These are phyloP conservation scores for Tolypocladium guangdongense DNA, from an alignment of 2,329 filamentous ascomycete genomes.

Conservation along the genomic window DNA sequence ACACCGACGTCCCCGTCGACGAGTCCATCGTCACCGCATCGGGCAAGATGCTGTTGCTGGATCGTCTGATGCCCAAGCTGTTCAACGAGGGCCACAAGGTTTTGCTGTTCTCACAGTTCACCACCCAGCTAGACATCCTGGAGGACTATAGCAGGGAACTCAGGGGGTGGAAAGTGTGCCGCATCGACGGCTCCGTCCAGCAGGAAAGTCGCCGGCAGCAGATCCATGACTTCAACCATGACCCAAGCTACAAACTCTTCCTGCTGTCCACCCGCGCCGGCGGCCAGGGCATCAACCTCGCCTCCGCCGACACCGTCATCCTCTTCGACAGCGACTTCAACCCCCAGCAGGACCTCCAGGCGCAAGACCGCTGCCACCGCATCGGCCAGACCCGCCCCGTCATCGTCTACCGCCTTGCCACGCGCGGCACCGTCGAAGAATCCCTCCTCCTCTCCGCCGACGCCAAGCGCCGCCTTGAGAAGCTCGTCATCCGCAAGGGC, in stretches of 20 bases:
- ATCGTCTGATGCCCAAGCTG: constrained; percentile 68
- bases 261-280: constrained; percentile 83
- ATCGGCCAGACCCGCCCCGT: constrained; percentile 91
- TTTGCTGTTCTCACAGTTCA: constrained; percentile 94
- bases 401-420: constrained; percentile 86
- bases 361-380: constrained; percentile 87
- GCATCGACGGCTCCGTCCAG: constrained; percentile 80
- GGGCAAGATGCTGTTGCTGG: constrained; percentile 91
- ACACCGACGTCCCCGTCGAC: constrained; percentile 52
- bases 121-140: constrained; percentile 82
- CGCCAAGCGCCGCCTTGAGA: constrained; percentile 83
- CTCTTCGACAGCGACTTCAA: constrained; percentile 89
- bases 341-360: constrained; percentile 91
- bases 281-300: constrained; percentile 90
- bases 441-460: constrained; percentile 77
- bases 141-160: constrained; percentile 74
- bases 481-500: constrained; percentile 91
- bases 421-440: constrained; percentile 87
- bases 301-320: constrained; percentile 83
- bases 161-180: constrained; percentile 69
- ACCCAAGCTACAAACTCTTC: constrained; percentile 62
- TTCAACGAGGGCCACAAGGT: constrained; percentile 75
- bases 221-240: constrained; percentile 62
- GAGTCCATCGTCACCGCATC: constrained; percentile 77
- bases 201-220: constrained; percentile 61